Evolutionary conservation across 345 rosid genomes (phyloP).

Genomic region (Salix caprea): DNA sequence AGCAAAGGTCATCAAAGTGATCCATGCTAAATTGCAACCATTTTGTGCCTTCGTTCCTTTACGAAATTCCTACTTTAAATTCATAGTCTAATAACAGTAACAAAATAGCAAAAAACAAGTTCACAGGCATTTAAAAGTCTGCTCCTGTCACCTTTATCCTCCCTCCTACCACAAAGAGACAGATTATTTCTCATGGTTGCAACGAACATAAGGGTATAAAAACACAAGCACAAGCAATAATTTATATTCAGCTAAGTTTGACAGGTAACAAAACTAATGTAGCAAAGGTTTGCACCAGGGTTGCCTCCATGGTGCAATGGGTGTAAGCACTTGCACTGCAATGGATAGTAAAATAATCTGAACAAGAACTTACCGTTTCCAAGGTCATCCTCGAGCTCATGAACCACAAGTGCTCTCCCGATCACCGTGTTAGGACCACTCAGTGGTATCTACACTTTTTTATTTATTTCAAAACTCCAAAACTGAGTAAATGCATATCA

Average conservation of each 20-base stretch:
- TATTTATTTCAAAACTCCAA: slow-evolving; percentile 4
- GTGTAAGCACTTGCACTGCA: neutral
- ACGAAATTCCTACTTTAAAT: neutral
- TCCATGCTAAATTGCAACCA: neutral
- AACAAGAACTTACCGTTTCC: slow-evolving; percentile 62
- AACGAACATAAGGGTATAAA: neutral
- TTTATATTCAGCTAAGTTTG: neutral
- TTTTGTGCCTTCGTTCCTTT: neutral
- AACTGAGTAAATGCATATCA: slow-evolving; percentile 8
- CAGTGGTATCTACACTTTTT: slow-evolving; percentile 57
- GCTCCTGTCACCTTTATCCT: neutral
- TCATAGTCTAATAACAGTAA: neutral
- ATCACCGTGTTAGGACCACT: slow-evolving; percentile 67
- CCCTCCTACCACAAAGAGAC: neutral
- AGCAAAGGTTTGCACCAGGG: neutral
- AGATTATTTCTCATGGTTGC: neutral
- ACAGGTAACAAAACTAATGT: neutral
- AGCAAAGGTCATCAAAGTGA: neutral
- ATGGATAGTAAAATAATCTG: neutral
- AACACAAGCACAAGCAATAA: neutral
- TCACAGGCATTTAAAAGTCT: neutral
- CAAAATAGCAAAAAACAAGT: neutral
- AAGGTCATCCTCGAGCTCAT: slow-evolving; percentile 94
- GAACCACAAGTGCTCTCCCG: slow-evolving; percentile 97
- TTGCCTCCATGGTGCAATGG: neutral